A percentile compares a stretch with the other conserved stretches of the same genome.
phyloP scores from a whole-genome alignment of 768 basidiomycete species.

The Boletus pseudo-olivaceus region DNA sequence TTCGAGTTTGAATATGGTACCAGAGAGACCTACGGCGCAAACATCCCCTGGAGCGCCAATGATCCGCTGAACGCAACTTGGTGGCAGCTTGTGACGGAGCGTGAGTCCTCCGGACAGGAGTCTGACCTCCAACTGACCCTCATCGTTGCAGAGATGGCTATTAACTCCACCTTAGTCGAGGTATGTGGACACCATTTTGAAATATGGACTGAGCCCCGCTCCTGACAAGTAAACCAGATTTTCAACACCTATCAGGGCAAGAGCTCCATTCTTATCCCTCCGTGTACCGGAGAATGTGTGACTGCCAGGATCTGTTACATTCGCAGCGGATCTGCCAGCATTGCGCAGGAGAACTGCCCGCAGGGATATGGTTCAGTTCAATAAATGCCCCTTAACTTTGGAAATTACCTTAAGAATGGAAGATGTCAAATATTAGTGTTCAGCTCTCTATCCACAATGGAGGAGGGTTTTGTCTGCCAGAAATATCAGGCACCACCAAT shows the following conservation, averaged over 20 bases:
- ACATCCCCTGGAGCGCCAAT: slow-evolving; percentile 51
- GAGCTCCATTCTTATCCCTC: slow-evolving; percentile 47
- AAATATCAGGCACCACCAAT: not conserved
- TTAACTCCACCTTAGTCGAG: slow-evolving; percentile 53
- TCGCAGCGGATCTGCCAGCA: slow-evolving; percentile 64
- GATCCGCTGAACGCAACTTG: slow-evolving; percentile 80
- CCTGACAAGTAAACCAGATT: slow-evolving; percentile 35
- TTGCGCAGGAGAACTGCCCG: slow-evolving; percentile 58
- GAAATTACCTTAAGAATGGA: not conserved
- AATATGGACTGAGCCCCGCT: not conserved
- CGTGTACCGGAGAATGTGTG: slow-evolving; percentile 62
- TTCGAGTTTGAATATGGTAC: slow-evolving; percentile 66
- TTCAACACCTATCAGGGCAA: slow-evolving; percentile 76
- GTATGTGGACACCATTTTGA: slow-evolving; percentile 33
- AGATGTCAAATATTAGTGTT: not conserved
- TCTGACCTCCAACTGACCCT: not conserved
- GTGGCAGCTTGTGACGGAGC: slow-evolving; percentile 79
- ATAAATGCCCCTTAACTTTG: slow-evolving; percentile 8
- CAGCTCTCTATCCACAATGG: too few species aligned
- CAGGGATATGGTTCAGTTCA: slow-evolving; percentile 67
- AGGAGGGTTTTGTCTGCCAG: not conserved
- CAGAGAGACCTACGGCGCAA: slow-evolving; percentile 60
- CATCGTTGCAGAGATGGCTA: slow-evolving; percentile 48
- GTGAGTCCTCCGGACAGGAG: slow-evolving; percentile 34
- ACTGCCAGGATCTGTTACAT: slow-evolving; percentile 74